Conservation (phyloP, 225 moss, liverwort and hornwort genomes). For the Polytrichum formosum region DNA sequence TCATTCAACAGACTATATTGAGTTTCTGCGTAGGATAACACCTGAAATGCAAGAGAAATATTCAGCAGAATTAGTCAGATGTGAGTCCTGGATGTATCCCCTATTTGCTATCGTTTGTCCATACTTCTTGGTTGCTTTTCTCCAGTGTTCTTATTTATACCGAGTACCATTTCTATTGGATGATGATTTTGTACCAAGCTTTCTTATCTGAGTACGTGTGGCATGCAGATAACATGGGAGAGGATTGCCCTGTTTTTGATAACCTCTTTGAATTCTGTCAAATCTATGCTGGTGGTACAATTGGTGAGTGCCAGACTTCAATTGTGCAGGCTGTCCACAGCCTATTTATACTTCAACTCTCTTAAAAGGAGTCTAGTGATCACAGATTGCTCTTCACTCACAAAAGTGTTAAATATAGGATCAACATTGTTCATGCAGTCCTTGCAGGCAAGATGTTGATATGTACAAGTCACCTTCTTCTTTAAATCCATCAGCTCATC, state of each 20-base stretch:
- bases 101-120: neutral
- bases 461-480: too few species aligned
- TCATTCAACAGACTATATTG: slow-evolving; percentile 93
- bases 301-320: slow-evolving; percentile 47
- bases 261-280: slow-evolving; percentile 97
- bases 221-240: slow-evolving; percentile 92
- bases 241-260: slow-evolving; percentile 98
- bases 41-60: slow-evolving; percentile 89
- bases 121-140: slow-evolving; percentile 1
- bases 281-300: slow-evolving; percentile 95
- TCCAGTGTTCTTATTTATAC: neutral
- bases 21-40: slow-evolving; percentile 84
- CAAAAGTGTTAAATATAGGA: too few species aligned
- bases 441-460: too few species aligned
- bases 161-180: neutral
- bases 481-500: too few species aligned
- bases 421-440: too few species aligned
- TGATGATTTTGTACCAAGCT: neutral
- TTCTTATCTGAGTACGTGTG: neutral
- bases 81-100: slow-evolving; percentile 11
- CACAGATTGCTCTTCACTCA: too few species aligned
- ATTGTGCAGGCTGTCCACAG: too few species aligned
- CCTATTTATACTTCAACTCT: too few species aligned
- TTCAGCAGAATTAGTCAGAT: slow-evolving; percentile 75
- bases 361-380: too few species aligned